Percentiles rank a stretch among this genome's conserved stretches.
Conservation (phyloP, 352 stramenopile genomes). For the Phytopythium aichiense region DNA sequence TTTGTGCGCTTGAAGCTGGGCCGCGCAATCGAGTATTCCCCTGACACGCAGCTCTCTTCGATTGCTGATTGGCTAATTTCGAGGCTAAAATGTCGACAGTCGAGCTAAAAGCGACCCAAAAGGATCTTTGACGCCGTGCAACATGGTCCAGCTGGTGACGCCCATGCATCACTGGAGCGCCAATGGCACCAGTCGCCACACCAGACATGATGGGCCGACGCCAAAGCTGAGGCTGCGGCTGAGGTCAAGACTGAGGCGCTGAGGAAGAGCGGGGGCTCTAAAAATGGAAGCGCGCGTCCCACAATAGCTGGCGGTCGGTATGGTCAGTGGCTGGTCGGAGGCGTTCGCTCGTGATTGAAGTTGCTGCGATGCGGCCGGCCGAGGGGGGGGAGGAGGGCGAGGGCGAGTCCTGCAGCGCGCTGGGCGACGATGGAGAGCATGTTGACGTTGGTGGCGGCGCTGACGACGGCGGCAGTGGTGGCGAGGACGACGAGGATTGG, state of each 20-base stretch:
- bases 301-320: background rate
- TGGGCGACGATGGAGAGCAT: no score
- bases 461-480: background rate
- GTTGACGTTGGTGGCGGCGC: background rate
- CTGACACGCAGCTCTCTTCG: no score
- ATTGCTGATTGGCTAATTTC: no score
- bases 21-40: no score
- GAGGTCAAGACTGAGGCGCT: no score
- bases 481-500: background rate
- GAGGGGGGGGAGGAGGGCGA: background rate
- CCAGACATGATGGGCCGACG: no score
- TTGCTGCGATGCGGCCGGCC: background rate
- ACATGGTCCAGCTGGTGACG: background rate
- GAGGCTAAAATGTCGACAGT: background rate
- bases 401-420: no score
- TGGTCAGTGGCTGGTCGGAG: background rate
- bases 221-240: no score
- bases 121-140: background rate
- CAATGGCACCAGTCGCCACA: background rate
- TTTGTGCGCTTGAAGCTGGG: background rate
- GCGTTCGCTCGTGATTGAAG: background rate
- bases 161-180: background rate
- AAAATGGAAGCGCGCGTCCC: background rate
- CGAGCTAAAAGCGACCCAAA: background rate
- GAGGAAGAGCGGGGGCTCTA: no score